Base-by-base conservation (phyloP, 78 protist genomes). In the Dictyostelium firmibasis region DNA sequence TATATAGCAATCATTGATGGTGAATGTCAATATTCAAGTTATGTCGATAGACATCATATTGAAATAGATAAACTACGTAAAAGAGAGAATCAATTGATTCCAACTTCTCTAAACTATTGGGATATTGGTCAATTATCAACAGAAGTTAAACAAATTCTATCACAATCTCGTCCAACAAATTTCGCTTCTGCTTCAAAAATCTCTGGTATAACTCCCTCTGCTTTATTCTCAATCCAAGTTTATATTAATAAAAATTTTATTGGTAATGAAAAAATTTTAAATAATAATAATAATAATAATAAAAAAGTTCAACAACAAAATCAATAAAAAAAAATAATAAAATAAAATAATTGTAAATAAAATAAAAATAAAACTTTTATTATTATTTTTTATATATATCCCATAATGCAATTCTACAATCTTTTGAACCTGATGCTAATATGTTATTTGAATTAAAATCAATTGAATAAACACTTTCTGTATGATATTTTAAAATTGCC, bases 161-260 rank as follows among this genome's bases (percentile, higher is more conserved):
- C 85, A 27, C 44, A 83, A 29, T 47, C 86, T 23, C 25, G 86
- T 25, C 96, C 96, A 72, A 33, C 89, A 3, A 92, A 82, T 14
- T 14, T 92, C 3, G 83, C 89, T 18, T 77, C 96, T 33, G 96
- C 96, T 5, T 43, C 72, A 29, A 33, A 87, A 43, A 77, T 92
- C 3, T 82, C 86, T 36, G 96, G 96, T 78, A 78, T 92, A n/a
- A 92, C 96, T 25, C 96, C 96, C 29, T 13, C 96, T 47, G 89
- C 77, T 35, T 36, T 92, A 25, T 16, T 79, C 18, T 76, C 88
- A 14, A 44, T 89, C 10, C 44, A 62, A 20, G 23, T 31, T 27
- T 81, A 69, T 31, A 69, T 89, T 29, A 62, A 75, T 50, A 89
- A 69, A 35, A 8, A 81, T 47, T 72, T 29, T 72, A 33, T 11